Conservation (phyloP, 1,139 yeast genomes). For the Pneumocystis murina region DNA sequence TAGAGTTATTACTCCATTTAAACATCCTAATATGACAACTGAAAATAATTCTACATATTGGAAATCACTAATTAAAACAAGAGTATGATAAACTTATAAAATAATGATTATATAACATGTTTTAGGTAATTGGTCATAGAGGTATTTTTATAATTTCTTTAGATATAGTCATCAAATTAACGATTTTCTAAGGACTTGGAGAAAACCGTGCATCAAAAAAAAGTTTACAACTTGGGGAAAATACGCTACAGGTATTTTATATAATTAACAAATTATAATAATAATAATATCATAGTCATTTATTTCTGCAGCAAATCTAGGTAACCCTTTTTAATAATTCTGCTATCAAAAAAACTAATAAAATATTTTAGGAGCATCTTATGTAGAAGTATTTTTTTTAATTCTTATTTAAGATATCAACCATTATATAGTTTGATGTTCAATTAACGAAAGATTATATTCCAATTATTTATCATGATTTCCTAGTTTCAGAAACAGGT, state of each 20-base stretch:
- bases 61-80: constrained; percentile 39
- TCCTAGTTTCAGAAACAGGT: constrained; percentile 88
- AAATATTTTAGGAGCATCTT: constrained; percentile 42
- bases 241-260: constrained; percentile 50
- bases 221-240: constrained; percentile 86
- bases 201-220: constrained; percentile 54
- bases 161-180: background rate
- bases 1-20: constrained; percentile 56
- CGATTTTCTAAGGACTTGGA: constrained; percentile 34
- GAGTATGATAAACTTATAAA: background rate
- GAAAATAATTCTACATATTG: constrained; percentile 73
- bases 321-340: background rate
- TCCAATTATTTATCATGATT: constrained; percentile 92
- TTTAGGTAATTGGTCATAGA: constrained; percentile 91
- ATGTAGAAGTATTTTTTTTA: constrained; percentile 31
- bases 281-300: constrained; percentile 34
- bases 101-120: constrained; percentile 34
- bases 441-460: constrained; percentile 86
- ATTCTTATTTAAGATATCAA: background rate
- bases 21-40: constrained; percentile 53
- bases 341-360: background rate
- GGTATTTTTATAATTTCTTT: constrained; percentile 30
- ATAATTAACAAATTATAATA: background rate
- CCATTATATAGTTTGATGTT: constrained; percentile 50
- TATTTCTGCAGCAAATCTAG: constrained; percentile 83